phyloP scores from a whole-genome alignment of 495 filamentous ascomycete species.

The Physcia stellaris region DNA sequence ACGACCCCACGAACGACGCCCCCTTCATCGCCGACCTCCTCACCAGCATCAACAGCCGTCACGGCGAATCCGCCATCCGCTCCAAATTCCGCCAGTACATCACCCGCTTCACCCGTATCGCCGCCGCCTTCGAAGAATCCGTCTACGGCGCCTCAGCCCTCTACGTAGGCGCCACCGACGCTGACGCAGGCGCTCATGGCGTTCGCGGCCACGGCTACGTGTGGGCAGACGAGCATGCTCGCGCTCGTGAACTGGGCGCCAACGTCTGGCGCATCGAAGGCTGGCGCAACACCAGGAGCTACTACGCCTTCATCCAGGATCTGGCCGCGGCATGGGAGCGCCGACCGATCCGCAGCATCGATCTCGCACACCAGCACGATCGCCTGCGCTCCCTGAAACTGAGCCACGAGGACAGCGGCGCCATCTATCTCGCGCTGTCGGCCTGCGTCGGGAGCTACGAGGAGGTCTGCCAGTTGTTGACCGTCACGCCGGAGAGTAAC shows the following conservation, averaged over 20 bases:
- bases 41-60: slow-evolving; percentile 66
- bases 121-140: slow-evolving; percentile 86
- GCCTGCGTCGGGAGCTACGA: slow-evolving; percentile 69
- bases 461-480: slow-evolving; percentile 78
- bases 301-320: slow-evolving; percentile 88
- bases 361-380: slow-evolving; percentile 86
- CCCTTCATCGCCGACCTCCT: slow-evolving; percentile 80
- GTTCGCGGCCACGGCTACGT: slow-evolving; percentile 84
- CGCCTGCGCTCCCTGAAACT: slow-evolving; percentile 69
- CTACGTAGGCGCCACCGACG: slow-evolving; percentile 64
- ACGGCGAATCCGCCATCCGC: slow-evolving; percentile 80
- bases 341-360: slow-evolving; percentile 67
- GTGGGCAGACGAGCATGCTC: slow-evolving; percentile 72
- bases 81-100: slow-evolving; percentile 87
- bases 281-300: slow-evolving; percentile 88
- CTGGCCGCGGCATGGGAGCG: slow-evolving; percentile 40
- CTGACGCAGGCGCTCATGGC: slow-evolving; percentile 44
- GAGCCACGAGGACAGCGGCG: slow-evolving; percentile 50
- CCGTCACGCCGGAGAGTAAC: slow-evolving; percentile 72
- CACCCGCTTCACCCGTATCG: slow-evolving; percentile 75
- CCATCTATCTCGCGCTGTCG: slow-evolving; percentile 69
- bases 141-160: slow-evolving; percentile 86
- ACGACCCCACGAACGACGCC: slow-evolving; percentile 75
- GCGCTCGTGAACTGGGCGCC: slow-evolving; percentile 70
- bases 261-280: slow-evolving; percentile 88